Evolutionary conservation across 1,284 basidiomycete species (phyloP), one percentile per base, ranked within the genome.

Genomic region (Filobasidium uniguttulatum): DNA sequence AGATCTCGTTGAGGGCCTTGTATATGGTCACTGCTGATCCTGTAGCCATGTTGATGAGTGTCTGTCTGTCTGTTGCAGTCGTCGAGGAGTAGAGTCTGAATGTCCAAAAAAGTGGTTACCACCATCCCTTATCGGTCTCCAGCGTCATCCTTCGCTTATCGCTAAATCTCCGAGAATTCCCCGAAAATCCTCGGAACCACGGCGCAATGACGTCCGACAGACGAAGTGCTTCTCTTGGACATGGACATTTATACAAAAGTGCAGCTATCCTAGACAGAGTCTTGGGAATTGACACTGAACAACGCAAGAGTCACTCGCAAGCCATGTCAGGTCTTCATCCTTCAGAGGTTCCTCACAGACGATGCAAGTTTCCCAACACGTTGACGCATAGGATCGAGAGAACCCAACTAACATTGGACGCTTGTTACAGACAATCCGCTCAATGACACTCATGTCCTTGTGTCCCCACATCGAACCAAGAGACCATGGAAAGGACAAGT

Each of bases 381-480:
- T 23, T 25, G 9, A 8, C 9, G 9, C n/a, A 33, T n/a, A n/a
- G n/a, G 10, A 19, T 37, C n/a, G 28, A 22, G 7, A 25, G 25
- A 10, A 44, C 37, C 22, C 23, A 12, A 40, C 28, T 19, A 17
- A 14, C 12, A 10, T 22, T 17, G n/a, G n/a, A n/a, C 4, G 12
- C 29, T 23, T 19, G 17, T 8, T 19, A 20, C 54, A 67, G 65
- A 56, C 58, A 72, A 73, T 57, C 69, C 69, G 3, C 62, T 73
- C 14, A 67, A 56, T 10, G 61, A 62, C 9, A 64, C 64, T 44
- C 77, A 86, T 64, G 73, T 91, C 37, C 78, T 93, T 29, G 82
- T 88, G 28, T 88, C 85, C 31, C 84, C 85, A 0, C 85, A 88
- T 64, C 79, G 85, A 9, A 62, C 63, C 14, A 63, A 64, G 52